phyloP scores from a whole-genome alignment of 2,329 filamentous ascomycete genomes.

The Botrytis pseudocinerea region DNA sequence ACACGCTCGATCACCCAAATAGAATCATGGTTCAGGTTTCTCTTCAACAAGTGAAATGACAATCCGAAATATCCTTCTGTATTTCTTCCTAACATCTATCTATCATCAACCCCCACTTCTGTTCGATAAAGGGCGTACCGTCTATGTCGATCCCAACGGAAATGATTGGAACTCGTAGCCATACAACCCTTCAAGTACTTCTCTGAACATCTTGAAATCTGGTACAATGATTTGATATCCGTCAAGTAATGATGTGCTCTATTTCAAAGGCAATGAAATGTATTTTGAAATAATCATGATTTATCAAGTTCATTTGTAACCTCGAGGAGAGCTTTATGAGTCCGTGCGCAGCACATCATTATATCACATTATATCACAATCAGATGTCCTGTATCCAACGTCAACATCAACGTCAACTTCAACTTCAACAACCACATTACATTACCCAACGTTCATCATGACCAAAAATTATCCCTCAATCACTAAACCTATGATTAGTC shows the following conservation, averaged over 20 bases:
- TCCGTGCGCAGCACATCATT: background rate
- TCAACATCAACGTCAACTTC: too few relatives aligned
- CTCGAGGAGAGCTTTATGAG: background rate
- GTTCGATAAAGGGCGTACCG: background rate
- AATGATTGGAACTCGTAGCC: too few relatives aligned
- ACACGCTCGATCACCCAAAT: background rate
- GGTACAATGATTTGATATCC: too few relatives aligned
- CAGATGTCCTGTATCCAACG: background rate
- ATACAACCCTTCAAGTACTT: too few relatives aligned
- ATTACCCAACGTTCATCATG: background rate
- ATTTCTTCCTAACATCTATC: background rate
- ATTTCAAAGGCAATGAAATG: too few relatives aligned
- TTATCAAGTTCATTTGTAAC: background rate
- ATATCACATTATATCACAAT: background rate
- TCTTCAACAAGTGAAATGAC: too few relatives aligned
- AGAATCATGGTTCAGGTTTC: too few relatives aligned
- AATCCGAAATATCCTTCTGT: background rate
- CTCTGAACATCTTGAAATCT: too few relatives aligned
- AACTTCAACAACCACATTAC: background rate
- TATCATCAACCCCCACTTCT: background rate
- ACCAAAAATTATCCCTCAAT: constrained; percentile 3
- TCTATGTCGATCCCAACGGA: too few relatives aligned
- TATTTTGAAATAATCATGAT: too few relatives aligned
- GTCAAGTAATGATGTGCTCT: too few relatives aligned
- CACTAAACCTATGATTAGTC: background rate